A percentile compares a stretch with the other conserved stretches of the same genome.
These are phyloP conservation scores for Penicillium roqueforti DNA, from an alignment of 495 filamentous ascomycete species.

Conservation along the genomic window DNA sequence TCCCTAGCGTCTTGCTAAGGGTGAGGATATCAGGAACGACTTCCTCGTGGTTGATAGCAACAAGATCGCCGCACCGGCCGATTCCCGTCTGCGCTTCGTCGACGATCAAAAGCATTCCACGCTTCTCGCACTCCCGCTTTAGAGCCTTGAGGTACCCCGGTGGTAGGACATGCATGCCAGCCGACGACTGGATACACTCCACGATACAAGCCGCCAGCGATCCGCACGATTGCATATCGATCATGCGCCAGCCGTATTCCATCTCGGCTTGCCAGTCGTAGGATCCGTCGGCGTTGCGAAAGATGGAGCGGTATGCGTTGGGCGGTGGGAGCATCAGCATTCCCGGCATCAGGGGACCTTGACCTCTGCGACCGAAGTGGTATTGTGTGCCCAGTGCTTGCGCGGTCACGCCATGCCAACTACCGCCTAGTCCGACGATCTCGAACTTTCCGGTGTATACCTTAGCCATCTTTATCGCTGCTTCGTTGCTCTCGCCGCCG, in stretches of 20 bases:
- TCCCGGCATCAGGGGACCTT: slow-evolving; percentile 31
- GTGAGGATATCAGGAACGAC: slow-evolving; percentile 44
- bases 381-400: slow-evolving; percentile 38
- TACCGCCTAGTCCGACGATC: slow-evolving; percentile 44
- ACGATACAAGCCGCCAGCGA: slow-evolving; percentile 53
- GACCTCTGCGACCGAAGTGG: slow-evolving; percentile 38
- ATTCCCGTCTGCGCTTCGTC: slow-evolving; percentile 55
- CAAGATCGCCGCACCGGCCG: slow-evolving; percentile 48
- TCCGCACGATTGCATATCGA: slow-evolving; percentile 49
- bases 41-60: slow-evolving; percentile 46
- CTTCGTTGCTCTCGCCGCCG: slow-evolving; percentile 47
- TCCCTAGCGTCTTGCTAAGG: slow-evolving; percentile 14
- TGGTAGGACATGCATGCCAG: slow-evolving; percentile 44
- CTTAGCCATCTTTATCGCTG: slow-evolving; percentile 50
- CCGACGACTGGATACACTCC: slow-evolving; percentile 50
- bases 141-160: slow-evolving; percentile 44
- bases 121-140: slow-evolving; percentile 42
- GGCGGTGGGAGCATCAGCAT: slow-evolving; percentile 48
- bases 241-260: slow-evolving; percentile 49
- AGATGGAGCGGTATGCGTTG: slow-evolving; percentile 50
- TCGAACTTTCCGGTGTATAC: slow-evolving; percentile 50
- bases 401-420: slow-evolving; percentile 47
- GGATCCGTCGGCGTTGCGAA: slow-evolving; percentile 45
- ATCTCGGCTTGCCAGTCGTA: slow-evolving; percentile 57
- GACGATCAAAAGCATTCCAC: slow-evolving; percentile 52